These are phyloP conservation scores for Lagerstroemia speciosa DNA, from an alignment of 345 rosid genomes.

Conservation along the genomic window DNA sequence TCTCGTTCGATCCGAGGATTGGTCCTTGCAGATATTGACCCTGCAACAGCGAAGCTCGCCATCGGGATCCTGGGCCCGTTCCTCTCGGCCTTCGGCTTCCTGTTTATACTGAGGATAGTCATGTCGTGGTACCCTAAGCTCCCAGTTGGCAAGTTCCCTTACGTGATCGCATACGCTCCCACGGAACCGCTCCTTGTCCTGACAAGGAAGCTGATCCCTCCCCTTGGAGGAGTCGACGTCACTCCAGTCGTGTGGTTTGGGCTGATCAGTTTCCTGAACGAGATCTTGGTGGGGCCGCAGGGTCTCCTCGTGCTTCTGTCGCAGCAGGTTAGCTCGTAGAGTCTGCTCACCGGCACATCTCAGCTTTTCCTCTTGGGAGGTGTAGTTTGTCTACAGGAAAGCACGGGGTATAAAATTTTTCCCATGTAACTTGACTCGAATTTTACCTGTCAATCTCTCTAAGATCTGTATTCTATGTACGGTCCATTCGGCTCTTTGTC, in stretches of 20 bases:
- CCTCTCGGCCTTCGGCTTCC: constrained; percentile 62
- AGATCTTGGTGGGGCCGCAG: constrained; percentile 83
- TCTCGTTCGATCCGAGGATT: constrained; percentile 15
- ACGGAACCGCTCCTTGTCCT: constrained; percentile 69
- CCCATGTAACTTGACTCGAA: too few relatives aligned
- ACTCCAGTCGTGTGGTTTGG: constrained; percentile 93
- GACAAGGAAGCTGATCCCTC: constrained; percentile 78
- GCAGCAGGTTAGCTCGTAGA: constrained; percentile 41
- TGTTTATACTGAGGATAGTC: constrained; percentile 62
- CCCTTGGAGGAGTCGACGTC: constrained; percentile 84
- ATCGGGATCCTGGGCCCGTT: constrained; percentile 61
- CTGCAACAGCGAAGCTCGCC: constrained; percentile 62
- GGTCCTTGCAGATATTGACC: constrained; percentile 55
- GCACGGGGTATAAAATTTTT: neutral
- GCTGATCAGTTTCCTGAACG: constrained; percentile 67
- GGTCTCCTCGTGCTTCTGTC: constrained; percentile 89
- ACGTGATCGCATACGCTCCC: constrained; percentile 79
- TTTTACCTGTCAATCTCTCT: neutral
- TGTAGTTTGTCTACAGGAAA: neutral
- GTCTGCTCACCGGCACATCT: neutral
- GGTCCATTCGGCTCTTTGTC: neutral
- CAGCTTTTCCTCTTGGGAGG: neutral
- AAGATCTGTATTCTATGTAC: neutral
- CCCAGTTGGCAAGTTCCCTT: constrained; percentile 76
- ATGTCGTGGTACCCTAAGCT: constrained; percentile 98